Evolutionary conservation across 2,329 filamentous ascomycete species (phyloP).

Genomic region (Ophiognomonia clavigignenti-juglandacearum): DNA sequence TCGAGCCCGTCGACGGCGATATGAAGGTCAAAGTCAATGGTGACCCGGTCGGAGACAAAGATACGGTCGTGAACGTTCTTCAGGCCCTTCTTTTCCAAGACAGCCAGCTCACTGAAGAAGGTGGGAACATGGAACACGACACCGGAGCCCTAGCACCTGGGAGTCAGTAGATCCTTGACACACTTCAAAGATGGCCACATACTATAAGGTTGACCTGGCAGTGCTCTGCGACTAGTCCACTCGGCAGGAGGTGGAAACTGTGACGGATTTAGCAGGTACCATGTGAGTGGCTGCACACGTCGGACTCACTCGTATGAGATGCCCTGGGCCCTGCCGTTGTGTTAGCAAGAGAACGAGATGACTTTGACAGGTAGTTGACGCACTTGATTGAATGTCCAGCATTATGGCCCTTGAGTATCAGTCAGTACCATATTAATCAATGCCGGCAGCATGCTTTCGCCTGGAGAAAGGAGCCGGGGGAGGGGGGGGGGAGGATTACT

Average conservation of each 20-base stretch:
- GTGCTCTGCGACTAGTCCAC: conserved; percentile 65
- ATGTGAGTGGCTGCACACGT: not conserved
- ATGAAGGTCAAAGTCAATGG: conserved; percentile 61
- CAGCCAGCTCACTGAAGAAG: conserved; percentile 62
- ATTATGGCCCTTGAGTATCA: conserved; percentile 46
- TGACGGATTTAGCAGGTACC: conserved; percentile 22
- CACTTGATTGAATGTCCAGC: conserved; percentile 44
- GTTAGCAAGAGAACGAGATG: conserved; percentile 16
- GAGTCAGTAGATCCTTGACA: not conserved
- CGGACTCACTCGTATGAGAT: conserved; percentile 3
- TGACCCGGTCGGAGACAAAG: conserved; percentile 56
- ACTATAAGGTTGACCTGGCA: conserved; percentile 62
- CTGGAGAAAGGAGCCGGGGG: not conserved
- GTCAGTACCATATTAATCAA: not conserved
- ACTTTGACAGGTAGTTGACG: not conserved
- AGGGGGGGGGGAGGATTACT: not conserved
- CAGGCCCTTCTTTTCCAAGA: conserved; percentile 56
- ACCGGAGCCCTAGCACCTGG: not conserved
- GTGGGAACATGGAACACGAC: conserved; percentile 35
- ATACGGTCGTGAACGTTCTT: conserved; percentile 50
- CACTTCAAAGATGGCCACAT: conserved; percentile 2
- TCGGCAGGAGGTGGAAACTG: conserved; percentile 60
- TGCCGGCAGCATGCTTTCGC: not conserved
- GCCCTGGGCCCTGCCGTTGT: not conserved
- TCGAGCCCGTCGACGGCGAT: conserved; percentile 63